Percentiles rank a stretch among this genome's conserved stretches.
phyloP scores from a whole-genome alignment of 441 rosid genomes.

The Aleurites moluccanus region DNA sequence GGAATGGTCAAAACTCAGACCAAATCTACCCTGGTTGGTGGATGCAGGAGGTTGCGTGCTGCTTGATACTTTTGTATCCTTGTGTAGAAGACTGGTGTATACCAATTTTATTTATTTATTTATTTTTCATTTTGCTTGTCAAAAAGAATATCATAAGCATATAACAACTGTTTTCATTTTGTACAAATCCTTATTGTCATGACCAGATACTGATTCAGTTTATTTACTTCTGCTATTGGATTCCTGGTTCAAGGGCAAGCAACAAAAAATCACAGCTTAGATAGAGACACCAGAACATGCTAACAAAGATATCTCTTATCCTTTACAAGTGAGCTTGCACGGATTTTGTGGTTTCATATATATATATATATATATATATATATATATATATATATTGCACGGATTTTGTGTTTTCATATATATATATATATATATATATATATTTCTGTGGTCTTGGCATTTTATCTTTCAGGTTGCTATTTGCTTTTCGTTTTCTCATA shows the following conservation, averaged over 20 bases:
- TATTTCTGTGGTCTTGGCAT: no score
- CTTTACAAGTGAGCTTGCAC: neutral
- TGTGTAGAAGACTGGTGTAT: neutral
- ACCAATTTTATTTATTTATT: no score
- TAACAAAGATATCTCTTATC: conserved; percentile 19
- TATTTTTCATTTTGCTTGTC: conserved; percentile 2
- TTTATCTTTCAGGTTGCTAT: no score
- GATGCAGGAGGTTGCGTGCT: conserved; percentile 86
- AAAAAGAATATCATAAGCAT: neutral
- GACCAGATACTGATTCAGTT: conserved; percentile 54
- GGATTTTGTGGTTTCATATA: no score
- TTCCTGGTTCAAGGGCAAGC: conserved; percentile 21
- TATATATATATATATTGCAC: no score
- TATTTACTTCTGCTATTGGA: conserved; percentile 38
- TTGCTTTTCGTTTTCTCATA: no score
- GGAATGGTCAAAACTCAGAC: conserved; percentile 63
- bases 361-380: no score
- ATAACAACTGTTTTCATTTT: conserved; percentile 11
- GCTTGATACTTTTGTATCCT: conserved; percentile 78
- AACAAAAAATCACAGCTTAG: conserved; percentile 21
- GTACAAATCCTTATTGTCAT: conserved; percentile 30
- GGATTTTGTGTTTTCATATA: neutral
- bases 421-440: no score
- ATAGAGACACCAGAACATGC: conserved; percentile 2
- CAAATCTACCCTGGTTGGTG: conserved; percentile 83